phyloP scores from a whole-genome alignment of 129 eudicot genomes.

The Centrapalus pauciflorus region DNA sequence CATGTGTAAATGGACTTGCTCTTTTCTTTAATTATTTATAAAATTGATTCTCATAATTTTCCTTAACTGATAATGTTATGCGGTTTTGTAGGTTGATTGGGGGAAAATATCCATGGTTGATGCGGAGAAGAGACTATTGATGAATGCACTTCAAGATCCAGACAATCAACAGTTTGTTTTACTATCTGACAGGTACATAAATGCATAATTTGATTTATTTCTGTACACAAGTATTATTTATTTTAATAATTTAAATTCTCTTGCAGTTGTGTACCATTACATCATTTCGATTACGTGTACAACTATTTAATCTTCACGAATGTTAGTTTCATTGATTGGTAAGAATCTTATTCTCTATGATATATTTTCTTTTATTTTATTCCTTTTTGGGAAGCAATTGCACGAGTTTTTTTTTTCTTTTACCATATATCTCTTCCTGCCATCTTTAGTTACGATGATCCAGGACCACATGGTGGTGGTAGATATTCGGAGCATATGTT shows the following conservation, averaged over 20 bases:
- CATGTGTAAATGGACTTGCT: neutral
- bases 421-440: conserved; percentile 3
- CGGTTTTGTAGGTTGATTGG: conserved; percentile 50
- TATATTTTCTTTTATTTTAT: neutral
- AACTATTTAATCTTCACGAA: conserved; percentile 58
- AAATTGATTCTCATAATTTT: neutral
- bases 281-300: conserved; percentile 56
- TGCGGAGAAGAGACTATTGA: conserved; percentile 60
- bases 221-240: neutral
- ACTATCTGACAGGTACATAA: conserved; percentile 61
- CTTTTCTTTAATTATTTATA: neutral
- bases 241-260: neutral
- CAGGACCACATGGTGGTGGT: conserved; percentile 68
- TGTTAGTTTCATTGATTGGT: conserved; percentile 63
- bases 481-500: conserved; percentile 65
- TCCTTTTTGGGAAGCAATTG: neutral
- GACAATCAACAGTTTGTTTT: conserved; percentile 66
- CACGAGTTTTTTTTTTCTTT: neutral
- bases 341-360: conserved; percentile 19
- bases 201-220: neutral
- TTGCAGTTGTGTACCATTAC: conserved; percentile 68
- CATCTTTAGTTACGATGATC: conserved; percentile 53
- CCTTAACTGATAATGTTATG: neutral
- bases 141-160: conserved; percentile 53
- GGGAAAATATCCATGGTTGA: conserved; percentile 68